Conservation (phyloP, 192 early-diverging fungal genomes). For the Gigaspora rosea region DNA sequence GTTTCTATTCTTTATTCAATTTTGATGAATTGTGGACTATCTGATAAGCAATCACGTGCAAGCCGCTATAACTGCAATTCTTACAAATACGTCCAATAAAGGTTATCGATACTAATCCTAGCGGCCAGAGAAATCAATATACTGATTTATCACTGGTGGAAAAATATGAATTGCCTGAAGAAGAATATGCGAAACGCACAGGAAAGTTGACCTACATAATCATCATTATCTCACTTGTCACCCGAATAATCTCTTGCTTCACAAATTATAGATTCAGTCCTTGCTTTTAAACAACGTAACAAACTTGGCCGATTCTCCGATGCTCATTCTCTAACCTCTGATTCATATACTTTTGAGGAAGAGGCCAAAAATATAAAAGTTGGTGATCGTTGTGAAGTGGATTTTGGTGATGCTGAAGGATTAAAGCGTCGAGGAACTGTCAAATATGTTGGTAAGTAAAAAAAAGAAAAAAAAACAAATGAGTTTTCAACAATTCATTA, state of each 20-base stretch:
- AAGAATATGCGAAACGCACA: constrained; percentile 80
- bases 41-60: background rate
- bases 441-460: constrained; percentile 66
- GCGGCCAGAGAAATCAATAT: constrained; percentile 66
- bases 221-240: background rate
- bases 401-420: constrained; percentile 53
- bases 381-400: constrained; percentile 84
- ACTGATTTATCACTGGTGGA: constrained; percentile 88
- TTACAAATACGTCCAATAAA: constrained; percentile 29
- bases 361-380: constrained; percentile 67
- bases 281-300: constrained; percentile 86
- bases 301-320: constrained; percentile 87
- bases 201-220: constrained; percentile 45
- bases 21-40: background rate
- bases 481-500: background rate
- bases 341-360: constrained; percentile 55
- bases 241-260: background rate
- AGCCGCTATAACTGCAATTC: background rate
- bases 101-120: constrained; percentile 73
- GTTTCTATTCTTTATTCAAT: constrained; percentile 43
- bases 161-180: constrained; percentile 90
- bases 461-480: background rate
- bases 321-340: constrained; percentile 42
- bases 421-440: constrained; percentile 63
- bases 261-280: constrained; percentile 67